These are phyloP conservation scores for Rosa rugosa DNA, from an alignment of 306 rosid species.

Conservation along the genomic window DNA sequence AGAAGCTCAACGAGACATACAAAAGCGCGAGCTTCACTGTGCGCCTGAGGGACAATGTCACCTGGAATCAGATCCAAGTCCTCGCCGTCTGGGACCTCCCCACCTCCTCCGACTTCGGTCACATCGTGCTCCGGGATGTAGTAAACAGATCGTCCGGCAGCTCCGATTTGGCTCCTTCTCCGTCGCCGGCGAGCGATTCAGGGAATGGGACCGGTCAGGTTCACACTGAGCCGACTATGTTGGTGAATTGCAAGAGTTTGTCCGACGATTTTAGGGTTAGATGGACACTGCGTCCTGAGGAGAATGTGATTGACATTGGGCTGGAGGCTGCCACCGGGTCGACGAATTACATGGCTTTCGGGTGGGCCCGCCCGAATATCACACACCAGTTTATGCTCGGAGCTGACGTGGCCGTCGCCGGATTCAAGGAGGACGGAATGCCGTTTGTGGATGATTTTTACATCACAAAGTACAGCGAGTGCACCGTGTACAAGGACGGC, in stretches of 20 bases:
- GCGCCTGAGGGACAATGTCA: slow-evolving; percentile 46
- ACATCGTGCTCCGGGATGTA: slow-evolving; percentile 34
- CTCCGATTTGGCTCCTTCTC: slow-evolving; percentile 40
- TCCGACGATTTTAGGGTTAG: slow-evolving; percentile 55
- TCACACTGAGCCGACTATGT: slow-evolving; percentile 54
- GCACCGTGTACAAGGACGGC: slow-evolving; percentile 45
- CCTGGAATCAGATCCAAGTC: slow-evolving; percentile 74
- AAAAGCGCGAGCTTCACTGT: slow-evolving; percentile 53
- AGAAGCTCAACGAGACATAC: slow-evolving; percentile 54
- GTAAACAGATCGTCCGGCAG: not conserved
- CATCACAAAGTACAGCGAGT: slow-evolving; percentile 71
- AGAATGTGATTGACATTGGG: slow-evolving; percentile 61
- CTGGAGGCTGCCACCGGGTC: slow-evolving; percentile 74
- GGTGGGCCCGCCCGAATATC: slow-evolving; percentile 68
- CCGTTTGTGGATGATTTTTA: slow-evolving; percentile 78
- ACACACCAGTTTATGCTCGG: slow-evolving; percentile 64
- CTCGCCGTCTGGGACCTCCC: slow-evolving; percentile 81
- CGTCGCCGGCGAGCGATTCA: slow-evolving; percentile 31
- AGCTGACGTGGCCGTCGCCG: slow-evolving; percentile 75
- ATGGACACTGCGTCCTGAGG: slow-evolving; percentile 61
- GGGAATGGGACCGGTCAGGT: slow-evolving; percentile 10
- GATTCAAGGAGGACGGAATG: slow-evolving; percentile 64
- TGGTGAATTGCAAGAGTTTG: slow-evolving; percentile 72
- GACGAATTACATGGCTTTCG: slow-evolving; percentile 80
- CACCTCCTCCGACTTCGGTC: slow-evolving; percentile 77